Conservation (phyloP, 116 monocot species). For the Papilionanthe hybrid region DNA sequence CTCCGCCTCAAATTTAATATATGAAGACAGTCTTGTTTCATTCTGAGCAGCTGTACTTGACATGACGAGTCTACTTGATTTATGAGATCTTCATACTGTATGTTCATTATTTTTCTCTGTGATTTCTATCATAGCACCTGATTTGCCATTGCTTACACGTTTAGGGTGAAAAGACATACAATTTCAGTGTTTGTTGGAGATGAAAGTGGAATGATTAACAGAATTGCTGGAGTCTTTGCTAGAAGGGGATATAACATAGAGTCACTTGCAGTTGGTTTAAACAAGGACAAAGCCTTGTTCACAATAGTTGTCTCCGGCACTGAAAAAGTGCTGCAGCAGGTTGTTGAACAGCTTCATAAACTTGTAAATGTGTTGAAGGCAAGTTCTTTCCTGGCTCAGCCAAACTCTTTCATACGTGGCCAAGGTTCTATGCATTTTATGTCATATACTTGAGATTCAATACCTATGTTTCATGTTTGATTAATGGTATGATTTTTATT, state of each 20-base stretch:
- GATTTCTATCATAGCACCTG: neutral
- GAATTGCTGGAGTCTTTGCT: slow-evolving; percentile 51
- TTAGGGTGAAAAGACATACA: slow-evolving; percentile 34
- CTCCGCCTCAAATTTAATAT: too few relatives aligned
- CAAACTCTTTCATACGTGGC: neutral
- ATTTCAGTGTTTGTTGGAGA: slow-evolving; percentile 51
- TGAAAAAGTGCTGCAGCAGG: slow-evolving; percentile 36
- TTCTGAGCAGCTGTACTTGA: neutral
- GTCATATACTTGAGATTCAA: too few relatives aligned
- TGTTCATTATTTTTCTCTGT: neutral
- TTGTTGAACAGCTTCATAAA: slow-evolving; percentile 46
- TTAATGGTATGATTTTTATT: neutral
- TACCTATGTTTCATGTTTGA: slow-evolving; percentile 1
- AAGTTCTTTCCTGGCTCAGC: neutral
- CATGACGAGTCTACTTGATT: neutral
- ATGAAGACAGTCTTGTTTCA: neutral
- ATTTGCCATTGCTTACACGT: slow-evolving; percentile 1
- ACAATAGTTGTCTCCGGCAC: slow-evolving; percentile 51
- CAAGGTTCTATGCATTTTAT: neutral
- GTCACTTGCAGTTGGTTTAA: slow-evolving; percentile 48
- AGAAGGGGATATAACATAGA: slow-evolving; percentile 59
- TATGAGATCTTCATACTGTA: neutral
- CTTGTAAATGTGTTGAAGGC: slow-evolving; percentile 47
- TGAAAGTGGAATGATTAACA: slow-evolving; percentile 48
- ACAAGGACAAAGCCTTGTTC: slow-evolving; percentile 45